Evolutionary conservation across 1,284 basidiomycete species (phyloP).

Genomic region (Trametes hirsuta): DNA sequence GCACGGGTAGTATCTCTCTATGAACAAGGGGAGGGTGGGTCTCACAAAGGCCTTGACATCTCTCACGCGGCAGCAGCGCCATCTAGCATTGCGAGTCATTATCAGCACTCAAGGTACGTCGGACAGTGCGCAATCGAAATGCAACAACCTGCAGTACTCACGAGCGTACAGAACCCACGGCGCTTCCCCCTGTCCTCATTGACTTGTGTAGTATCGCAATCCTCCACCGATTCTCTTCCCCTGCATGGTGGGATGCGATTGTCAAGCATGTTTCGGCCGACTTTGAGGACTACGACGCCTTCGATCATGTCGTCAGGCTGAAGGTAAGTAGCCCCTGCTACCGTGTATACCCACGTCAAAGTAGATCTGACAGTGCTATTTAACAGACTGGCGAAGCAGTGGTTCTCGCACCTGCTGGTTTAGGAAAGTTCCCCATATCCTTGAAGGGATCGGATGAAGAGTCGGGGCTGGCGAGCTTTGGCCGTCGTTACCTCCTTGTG

Average conservation of each 20-base stretch:
- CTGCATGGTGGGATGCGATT: constrained; percentile 73
- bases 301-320: constrained; percentile 66
- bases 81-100: constrained; percentile 71
- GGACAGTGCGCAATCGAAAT: background rate
- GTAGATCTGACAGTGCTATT: background rate
- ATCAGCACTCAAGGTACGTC: constrained; percentile 69
- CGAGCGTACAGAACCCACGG: constrained; percentile 62
- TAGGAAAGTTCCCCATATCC: constrained; percentile 41
- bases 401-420: constrained; percentile 62
- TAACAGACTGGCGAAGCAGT: constrained; percentile 67
- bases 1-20: constrained; percentile 59
- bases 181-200: constrained; percentile 66
- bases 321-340: constrained; percentile 46
- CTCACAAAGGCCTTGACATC: constrained; percentile 61
- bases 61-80: constrained; percentile 70
- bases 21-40: constrained; percentile 40
- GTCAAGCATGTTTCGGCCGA: constrained; percentile 67
- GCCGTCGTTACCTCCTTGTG: constrained; percentile 57
- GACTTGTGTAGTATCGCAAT: constrained; percentile 69
- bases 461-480: constrained; percentile 40
- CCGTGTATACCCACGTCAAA: background rate
- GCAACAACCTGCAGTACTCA: background rate
- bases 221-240: constrained; percentile 73
- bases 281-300: constrained; percentile 57
- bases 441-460: background rate